Percentiles rank a stretch among this genome's conserved stretches.
phyloP scores from a whole-genome alignment of 1,139 yeast genomes.

The Eremothecium cymbalariae region DNA sequence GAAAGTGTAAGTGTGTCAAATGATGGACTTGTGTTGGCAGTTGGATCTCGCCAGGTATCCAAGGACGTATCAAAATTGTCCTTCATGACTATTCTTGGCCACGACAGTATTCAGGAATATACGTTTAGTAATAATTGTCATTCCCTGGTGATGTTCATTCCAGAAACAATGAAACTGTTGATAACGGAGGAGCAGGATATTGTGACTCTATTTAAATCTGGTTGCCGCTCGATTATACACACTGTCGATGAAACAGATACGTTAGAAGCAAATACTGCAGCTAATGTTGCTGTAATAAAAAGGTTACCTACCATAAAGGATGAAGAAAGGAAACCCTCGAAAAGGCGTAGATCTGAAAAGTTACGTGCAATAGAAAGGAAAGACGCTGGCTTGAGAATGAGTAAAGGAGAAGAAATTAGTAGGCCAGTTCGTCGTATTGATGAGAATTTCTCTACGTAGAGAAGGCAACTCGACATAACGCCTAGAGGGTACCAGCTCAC shows the following conservation, averaged over 20 bases:
- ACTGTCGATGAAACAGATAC: not conserved
- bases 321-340: constrained; percentile 1
- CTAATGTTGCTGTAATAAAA: not conserved
- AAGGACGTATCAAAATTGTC: not conserved
- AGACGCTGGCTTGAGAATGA: not conserved
- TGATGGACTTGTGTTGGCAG: constrained; percentile 3
- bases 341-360: constrained; percentile 4
- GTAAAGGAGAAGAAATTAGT: not conserved
- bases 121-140: not conserved
- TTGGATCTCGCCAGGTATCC: constrained; percentile 1
- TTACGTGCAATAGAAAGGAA: constrained; percentile 1
- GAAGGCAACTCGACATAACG: not conserved
- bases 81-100: not conserved
- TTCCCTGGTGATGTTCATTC: not conserved
- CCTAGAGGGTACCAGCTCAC: not conserved
- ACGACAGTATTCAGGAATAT: constrained; percentile 1
- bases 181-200: constrained; percentile 4
- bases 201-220: not conserved
- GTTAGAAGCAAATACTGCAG: not conserved
- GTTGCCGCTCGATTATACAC: not conserved
- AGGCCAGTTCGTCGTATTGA: constrained; percentile 1
- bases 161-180: not conserved
- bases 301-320: constrained; percentile 1
- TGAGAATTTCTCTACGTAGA: not conserved
- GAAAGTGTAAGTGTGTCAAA: constrained; percentile 3